These are phyloP conservation scores for Artomyces pyxidatus DNA, from an alignment of 768 basidiomycete species.

Conservation along the genomic window DNA sequence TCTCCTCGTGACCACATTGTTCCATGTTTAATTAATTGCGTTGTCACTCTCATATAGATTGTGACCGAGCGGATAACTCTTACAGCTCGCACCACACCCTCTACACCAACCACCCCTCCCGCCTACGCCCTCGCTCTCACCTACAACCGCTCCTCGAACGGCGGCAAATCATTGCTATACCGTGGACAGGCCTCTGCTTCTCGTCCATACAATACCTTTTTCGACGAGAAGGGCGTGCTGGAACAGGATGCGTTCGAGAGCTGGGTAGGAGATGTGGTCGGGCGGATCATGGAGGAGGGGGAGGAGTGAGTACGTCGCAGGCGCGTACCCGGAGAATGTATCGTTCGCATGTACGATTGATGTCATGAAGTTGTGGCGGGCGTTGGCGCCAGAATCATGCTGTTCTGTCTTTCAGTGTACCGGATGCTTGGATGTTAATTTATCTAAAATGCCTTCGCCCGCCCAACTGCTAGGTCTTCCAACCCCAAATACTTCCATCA, in stretches of 20 bases:
- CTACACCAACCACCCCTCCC: conserved; percentile 44
- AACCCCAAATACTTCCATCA: no score
- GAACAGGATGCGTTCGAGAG: conserved; percentile 66
- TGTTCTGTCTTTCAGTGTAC: not conserved
- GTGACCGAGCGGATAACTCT: conserved; percentile 85
- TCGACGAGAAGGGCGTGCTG: conserved; percentile 74
- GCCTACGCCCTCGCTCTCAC: conserved; percentile 58
- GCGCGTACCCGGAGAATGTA: not conserved
- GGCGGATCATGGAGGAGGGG: conserved; percentile 61
- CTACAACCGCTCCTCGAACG: conserved; percentile 74
- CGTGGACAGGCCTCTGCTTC: conserved; percentile 54
- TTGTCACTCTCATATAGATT: conserved; percentile 43
- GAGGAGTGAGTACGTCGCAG: conserved; percentile 15
- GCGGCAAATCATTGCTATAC: conserved; percentile 78
- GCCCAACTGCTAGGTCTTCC: no score
- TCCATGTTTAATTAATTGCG: not conserved
- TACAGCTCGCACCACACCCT: conserved; percentile 57
- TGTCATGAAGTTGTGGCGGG: not conserved
- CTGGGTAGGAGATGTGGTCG: conserved; percentile 73
- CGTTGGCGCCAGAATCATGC: not conserved
- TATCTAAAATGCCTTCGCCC: no score
- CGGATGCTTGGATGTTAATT: not conserved
- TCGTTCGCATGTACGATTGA: not conserved
- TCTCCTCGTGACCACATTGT: not conserved
- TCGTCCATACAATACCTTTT: conserved; percentile 62